Conservation (phyloP, 768 basidiomycete genomes). For the Royoungia palumana region DNA sequence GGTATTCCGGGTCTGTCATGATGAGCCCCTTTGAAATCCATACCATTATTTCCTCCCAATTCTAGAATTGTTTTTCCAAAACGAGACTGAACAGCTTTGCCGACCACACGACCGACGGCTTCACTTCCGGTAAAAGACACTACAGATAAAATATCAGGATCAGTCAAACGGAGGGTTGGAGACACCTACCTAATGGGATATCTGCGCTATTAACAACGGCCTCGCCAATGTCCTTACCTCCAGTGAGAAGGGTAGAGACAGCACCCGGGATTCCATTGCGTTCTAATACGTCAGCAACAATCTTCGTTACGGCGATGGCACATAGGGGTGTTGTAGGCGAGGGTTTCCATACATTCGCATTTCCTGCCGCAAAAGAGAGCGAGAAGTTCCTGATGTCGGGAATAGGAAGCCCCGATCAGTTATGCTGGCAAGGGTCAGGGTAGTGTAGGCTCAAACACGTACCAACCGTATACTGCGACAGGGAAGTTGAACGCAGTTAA, state of each 20-base stretch:
- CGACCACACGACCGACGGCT: conserved; percentile 80
- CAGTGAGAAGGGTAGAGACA: conserved; percentile 77
- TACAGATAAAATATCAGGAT: conserved; percentile 27
- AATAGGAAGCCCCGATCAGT: conserved; percentile 6
- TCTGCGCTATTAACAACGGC: conserved; percentile 68
- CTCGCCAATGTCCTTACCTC: conserved; percentile 77
- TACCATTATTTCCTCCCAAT: conserved; percentile 94
- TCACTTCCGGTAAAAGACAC: conserved; percentile 98
- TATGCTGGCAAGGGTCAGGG: conserved; percentile 1
- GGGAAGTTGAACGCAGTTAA: conserved; percentile 97
- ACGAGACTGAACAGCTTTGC: conserved; percentile 78
- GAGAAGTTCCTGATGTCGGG: conserved; percentile 71
- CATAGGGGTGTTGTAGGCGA: conserved; percentile 85
- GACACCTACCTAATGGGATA: conserved; percentile 69
- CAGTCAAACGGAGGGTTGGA: background rate
- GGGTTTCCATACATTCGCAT: conserved; percentile 95
- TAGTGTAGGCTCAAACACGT: conserved; percentile 18
- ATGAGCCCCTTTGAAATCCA: conserved; percentile 17
- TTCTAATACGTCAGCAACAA: conserved; percentile 78
- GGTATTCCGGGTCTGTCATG: conserved; percentile 18
- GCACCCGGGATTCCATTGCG: conserved; percentile 81
- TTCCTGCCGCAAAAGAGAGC: conserved; percentile 84
- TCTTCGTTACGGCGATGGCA: conserved; percentile 86
- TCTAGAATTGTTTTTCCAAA: conserved; percentile 92
- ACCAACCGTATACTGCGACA: conserved; percentile 91